Evolutionary conservation across 208 protist genomes (phyloP).

Genomic region (Acanthamoeba quina): DNA sequence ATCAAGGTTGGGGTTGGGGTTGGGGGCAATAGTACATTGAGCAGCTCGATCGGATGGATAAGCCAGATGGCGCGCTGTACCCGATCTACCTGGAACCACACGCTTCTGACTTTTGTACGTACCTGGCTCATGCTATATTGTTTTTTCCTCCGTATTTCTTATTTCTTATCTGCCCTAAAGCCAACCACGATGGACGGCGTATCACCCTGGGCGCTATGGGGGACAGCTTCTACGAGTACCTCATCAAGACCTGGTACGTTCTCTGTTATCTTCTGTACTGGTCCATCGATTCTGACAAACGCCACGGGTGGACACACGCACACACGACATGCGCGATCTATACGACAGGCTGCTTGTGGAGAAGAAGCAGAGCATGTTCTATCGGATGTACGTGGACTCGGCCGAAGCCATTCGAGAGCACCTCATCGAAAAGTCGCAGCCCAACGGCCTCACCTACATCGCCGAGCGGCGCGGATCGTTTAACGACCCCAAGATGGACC

Average conservation of each 20-base stretch:
- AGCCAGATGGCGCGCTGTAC: conserved; percentile 74
- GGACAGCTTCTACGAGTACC: conserved; percentile 90
- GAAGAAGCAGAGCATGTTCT: conserved; percentile 24
- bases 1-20: not conserved
- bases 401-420: conserved; percentile 27
- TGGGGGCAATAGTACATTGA: conserved; percentile 44
- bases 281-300: not conserved
- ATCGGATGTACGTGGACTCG: conserved; percentile 62
- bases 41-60: conserved; percentile 1
- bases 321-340: not conserved
- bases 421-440: conserved; percentile 30
- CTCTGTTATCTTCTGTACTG: too few relatives aligned
- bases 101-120: conserved; percentile 13
- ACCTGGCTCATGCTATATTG: not conserved
- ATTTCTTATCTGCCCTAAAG: not conserved
- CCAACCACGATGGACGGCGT: not conserved
- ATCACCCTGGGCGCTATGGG: conserved; percentile 85
- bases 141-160: not conserved
- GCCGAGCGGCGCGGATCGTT: not conserved
- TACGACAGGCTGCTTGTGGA: not conserved
- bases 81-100: conserved; percentile 79
- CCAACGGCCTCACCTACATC: conserved; percentile 69
- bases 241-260: conserved; percentile 83
- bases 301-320: too few relatives aligned
- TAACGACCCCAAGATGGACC: conserved; percentile 72